Percentiles rank a stretch among this genome's conserved stretches.
These are phyloP conservation scores for Monosporozyma servazzii DNA, from an alignment of 805 yeast species.

Conservation along the genomic window DNA sequence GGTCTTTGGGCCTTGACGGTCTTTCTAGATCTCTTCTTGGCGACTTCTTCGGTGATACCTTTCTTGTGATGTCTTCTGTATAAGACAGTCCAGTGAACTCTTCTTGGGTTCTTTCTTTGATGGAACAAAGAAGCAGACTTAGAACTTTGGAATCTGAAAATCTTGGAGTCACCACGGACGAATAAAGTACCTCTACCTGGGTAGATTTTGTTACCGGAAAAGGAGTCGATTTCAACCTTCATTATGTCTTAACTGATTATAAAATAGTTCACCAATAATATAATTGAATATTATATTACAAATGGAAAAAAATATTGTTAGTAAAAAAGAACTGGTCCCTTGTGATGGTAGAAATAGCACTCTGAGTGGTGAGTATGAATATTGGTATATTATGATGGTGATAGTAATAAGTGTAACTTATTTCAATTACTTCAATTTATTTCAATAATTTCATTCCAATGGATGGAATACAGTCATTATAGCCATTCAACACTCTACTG, in stretches of 20 bases:
- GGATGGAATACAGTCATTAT: background rate
- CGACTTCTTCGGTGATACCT: constrained; percentile 97
- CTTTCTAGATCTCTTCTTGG: constrained; percentile 96
- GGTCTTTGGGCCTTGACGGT: constrained; percentile 98
- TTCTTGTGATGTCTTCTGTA: constrained; percentile 99
- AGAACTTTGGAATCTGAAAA: constrained; percentile 98
- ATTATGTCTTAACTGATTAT: constrained; percentile 31
- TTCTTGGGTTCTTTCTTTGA: constrained; percentile 99
- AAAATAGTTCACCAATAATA: background rate
- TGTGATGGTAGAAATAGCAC: no score
- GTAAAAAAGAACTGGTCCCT: background rate
- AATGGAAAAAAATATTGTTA: background rate
- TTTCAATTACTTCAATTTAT: no score
- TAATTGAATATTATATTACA: background rate
- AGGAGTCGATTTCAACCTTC: constrained; percentile 99
- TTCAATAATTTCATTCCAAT: background rate
- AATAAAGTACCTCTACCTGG: constrained; percentile 99
- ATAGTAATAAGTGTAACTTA: no score
- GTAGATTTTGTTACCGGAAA: constrained; percentile 99
- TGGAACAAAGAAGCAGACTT: constrained; percentile 96
- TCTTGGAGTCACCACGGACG: constrained; percentile 99
- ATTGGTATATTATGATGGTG: no score
- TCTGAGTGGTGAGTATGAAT: no score
- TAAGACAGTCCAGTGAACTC: constrained; percentile 98
- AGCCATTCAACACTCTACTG: no score